Evolutionary conservation across 108 stramenopile species (phyloP).

Genomic region (Pseudonitzschia multiseries): DNA sequence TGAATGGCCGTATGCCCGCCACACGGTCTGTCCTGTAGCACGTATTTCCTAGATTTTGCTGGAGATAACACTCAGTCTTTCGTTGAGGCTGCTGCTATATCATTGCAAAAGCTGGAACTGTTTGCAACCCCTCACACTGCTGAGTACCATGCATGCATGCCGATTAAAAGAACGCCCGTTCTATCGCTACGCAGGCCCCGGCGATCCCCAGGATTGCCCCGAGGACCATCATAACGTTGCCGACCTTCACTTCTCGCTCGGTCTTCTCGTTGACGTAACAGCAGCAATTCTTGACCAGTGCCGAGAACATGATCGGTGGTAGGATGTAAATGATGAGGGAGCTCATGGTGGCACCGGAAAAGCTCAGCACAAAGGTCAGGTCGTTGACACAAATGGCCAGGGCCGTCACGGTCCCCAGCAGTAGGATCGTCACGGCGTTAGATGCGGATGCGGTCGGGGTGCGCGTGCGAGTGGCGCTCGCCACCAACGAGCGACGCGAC

Average conservation of each 20-base stretch:
- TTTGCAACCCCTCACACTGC: too few species aligned
- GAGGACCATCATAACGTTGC: slow-evolving; percentile 24
- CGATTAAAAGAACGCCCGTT: background rate
- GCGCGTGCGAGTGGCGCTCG: slow-evolving; percentile 88
- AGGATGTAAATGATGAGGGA: slow-evolving; percentile 80
- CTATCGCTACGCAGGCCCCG: slow-evolving; percentile 29
- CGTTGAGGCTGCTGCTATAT: too few species aligned
- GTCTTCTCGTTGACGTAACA: slow-evolving; percentile 3
- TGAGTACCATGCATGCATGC: too few species aligned
- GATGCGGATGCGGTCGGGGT: slow-evolving; percentile 50
- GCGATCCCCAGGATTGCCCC: slow-evolving; percentile 22
- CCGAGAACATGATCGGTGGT: slow-evolving; percentile 76
- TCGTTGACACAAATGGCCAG: slow-evolving; percentile 52
- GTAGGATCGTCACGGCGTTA: background rate
- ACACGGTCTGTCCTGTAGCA: too few species aligned
- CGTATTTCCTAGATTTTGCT: too few species aligned
- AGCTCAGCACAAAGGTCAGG: slow-evolving; percentile 60
- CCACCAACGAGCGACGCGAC: slow-evolving; percentile 49
- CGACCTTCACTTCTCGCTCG: slow-evolving; percentile 27
- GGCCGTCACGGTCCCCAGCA: slow-evolving; percentile 32
- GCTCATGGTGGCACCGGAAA: slow-evolving; percentile 84
- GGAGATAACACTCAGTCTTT: too few species aligned
- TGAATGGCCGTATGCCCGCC: too few species aligned
- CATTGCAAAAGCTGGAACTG: too few species aligned
- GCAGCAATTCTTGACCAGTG: slow-evolving; percentile 16